These are phyloP conservation scores for Penicillium sp. DNA, from an alignment of 2,329 filamentous ascomycete species.

Conservation along the genomic window DNA sequence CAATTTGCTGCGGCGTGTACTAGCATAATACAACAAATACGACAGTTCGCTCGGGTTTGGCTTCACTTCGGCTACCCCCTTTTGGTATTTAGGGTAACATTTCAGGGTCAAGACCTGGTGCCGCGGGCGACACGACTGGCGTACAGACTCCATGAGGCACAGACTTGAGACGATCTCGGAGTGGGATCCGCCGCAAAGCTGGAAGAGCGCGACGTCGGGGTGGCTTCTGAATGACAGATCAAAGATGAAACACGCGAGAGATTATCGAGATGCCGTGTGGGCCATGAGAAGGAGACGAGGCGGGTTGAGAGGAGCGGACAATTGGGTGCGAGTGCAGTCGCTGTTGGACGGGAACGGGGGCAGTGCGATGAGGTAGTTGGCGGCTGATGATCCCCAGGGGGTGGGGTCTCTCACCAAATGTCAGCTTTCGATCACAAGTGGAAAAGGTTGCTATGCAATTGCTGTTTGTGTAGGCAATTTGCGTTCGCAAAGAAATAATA, in stretches of 20 bases:
- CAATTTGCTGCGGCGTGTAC: conserved; percentile 87
- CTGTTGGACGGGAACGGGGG: conserved; percentile 18
- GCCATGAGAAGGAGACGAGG: conserved; percentile 12
- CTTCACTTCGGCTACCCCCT: conserved; percentile 86
- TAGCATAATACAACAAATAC: conserved; percentile 94
- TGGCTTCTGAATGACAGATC: not conserved
- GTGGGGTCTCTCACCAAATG: conserved; percentile 13
- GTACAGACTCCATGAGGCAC: conserved; percentile 49
- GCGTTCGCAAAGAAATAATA: too few species aligned
- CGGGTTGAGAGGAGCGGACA: conserved; percentile 5
- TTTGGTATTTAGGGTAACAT: conserved; percentile 90
- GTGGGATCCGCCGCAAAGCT: conserved; percentile 5
- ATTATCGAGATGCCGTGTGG: conserved; percentile 1
- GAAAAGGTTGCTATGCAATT: not conserved
- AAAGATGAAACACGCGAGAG: not conserved
- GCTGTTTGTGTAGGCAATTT: too few species aligned
- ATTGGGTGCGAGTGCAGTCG: conserved; percentile 7
- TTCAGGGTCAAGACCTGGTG: conserved; percentile 94
- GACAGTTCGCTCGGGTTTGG: conserved; percentile 95
- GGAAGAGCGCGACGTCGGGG: not conserved
- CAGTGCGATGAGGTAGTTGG: conserved; percentile 21
- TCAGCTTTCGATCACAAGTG: not conserved
- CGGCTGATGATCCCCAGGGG: conserved; percentile 19
- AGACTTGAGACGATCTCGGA: conserved; percentile 8
- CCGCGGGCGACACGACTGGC: conserved; percentile 71